Percentiles rank a stretch among this genome's conserved stretches.
These are phyloP conservation scores for Ophiocordyceps camponoti-leonardi DNA, from an alignment of 2,329 filamentous ascomycete genomes.

Conservation along the genomic window DNA sequence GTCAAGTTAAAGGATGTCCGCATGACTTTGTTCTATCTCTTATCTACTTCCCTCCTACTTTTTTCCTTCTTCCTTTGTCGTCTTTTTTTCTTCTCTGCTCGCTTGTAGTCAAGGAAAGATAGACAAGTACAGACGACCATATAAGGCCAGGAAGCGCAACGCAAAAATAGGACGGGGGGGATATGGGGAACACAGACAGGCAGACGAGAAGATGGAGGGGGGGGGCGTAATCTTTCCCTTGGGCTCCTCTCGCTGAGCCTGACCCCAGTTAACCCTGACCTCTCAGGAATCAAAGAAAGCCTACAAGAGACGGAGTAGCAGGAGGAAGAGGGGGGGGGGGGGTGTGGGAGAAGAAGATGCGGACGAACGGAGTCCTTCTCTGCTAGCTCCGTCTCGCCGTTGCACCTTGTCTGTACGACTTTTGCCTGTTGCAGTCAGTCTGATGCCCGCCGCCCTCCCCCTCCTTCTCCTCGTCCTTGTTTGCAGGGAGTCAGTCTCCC, in stretches of 20 bases:
- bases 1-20: too few relatives aligned
- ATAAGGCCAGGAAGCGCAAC: too few relatives aligned
- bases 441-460: too few relatives aligned
- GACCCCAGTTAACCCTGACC: too few relatives aligned
- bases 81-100: too few relatives aligned
- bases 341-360: background rate
- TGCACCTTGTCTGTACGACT: slow-evolving; percentile 2
- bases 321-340: background rate
- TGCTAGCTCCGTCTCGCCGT: slow-evolving; percentile 1
- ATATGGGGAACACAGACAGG: too few relatives aligned
- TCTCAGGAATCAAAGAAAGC: background rate
- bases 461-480: background rate
- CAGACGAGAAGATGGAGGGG: too few relatives aligned
- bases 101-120: too few relatives aligned
- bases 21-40: too few relatives aligned
- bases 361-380: too few relatives aligned
- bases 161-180: background rate
- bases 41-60: background rate
- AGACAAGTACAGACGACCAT: too few relatives aligned
- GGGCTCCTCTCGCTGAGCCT: background rate
- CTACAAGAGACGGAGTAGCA: too few relatives aligned
- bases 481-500: background rate
- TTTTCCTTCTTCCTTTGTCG: background rate
- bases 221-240: background rate
- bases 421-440: slow-evolving; percentile 1